These are phyloP conservation scores for Spathaspora passalidarum DNA, from an alignment of 805 yeast species.

Conservation along the genomic window DNA sequence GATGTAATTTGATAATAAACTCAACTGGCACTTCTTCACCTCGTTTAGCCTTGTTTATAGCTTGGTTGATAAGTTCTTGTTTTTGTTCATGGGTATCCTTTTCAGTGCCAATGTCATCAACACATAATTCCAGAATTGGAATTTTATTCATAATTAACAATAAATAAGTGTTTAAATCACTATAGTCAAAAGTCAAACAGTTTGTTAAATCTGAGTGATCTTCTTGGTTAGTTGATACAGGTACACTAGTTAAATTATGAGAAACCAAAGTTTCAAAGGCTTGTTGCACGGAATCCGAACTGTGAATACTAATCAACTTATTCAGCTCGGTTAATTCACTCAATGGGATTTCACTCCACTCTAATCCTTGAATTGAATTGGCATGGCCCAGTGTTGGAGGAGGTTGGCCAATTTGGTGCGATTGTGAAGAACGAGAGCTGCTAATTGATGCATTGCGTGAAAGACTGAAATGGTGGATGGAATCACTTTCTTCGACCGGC, in stretches of 20 bases:
- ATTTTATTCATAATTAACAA: constrained; percentile 78
- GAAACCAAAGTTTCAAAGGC: constrained; percentile 78
- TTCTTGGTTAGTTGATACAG: constrained; percentile 53
- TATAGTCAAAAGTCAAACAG: constrained; percentile 86
- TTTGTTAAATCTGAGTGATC: constrained; percentile 50
- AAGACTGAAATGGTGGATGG: constrained; percentile 33
- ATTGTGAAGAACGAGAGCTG: constrained; percentile 13
- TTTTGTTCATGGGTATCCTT: constrained; percentile 24
- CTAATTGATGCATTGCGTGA: constrained; percentile 33
- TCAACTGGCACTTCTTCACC: constrained; percentile 92
- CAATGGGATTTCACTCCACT: constrained; percentile 74
- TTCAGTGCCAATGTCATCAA: constrained; percentile 25
- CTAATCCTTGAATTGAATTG: constrained; percentile 21
- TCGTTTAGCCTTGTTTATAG: constrained; percentile 63
- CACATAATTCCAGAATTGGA: constrained; percentile 32
- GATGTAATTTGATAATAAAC: constrained; percentile 79
- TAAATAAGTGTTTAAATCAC: constrained; percentile 84
- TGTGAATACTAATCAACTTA: constrained; percentile 67
- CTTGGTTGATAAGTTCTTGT: constrained; percentile 38
- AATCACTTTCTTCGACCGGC: constrained; percentile 38
- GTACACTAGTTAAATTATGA: constrained; percentile 80
- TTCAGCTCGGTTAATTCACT: constrained; percentile 75
- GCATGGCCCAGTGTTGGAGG: constrained; percentile 1
- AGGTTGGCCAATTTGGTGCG: constrained; percentile 11
- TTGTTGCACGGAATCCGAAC: constrained; percentile 71